phyloP scores from a whole-genome alignment of 2,329 filamentous ascomycete species.

The Knufia fluminis region DNA sequence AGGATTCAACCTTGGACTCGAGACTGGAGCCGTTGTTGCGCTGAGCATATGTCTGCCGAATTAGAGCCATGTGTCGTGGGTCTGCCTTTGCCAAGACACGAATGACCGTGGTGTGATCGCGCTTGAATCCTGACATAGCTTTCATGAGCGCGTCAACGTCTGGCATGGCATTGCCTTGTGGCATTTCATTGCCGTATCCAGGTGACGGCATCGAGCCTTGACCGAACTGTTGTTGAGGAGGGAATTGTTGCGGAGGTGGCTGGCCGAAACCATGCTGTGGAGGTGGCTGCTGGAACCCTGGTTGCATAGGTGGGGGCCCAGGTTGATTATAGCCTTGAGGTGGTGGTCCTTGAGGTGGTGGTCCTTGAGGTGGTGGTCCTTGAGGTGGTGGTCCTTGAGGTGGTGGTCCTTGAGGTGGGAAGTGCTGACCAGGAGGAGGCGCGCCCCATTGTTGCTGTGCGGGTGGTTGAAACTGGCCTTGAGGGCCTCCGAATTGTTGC shows the following conservation, averaged over 20 bases:
- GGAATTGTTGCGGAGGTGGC: slow-evolving; percentile 33
- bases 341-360: slow-evolving; percentile 24
- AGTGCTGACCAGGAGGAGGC: slow-evolving; percentile 29
- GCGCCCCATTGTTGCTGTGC: slow-evolving; percentile 11
- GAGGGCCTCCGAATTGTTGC: slow-evolving; percentile 8
- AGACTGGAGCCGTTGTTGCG: slow-evolving; percentile 68
- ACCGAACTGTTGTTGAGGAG: slow-evolving; percentile 27
- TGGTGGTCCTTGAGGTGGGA: slow-evolving; percentile 24
- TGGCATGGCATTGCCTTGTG: slow-evolving; percentile 54
- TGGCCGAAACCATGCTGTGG: slow-evolving; percentile 25
- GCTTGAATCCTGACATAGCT: slow-evolving; percentile 92
- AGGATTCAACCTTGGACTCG: slow-evolving; percentile 64
- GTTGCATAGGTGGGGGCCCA: slow-evolving; percentile 16
- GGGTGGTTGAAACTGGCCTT: slow-evolving; percentile 9
- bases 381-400: slow-evolving; percentile 12
- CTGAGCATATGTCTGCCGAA: slow-evolving; percentile 59
- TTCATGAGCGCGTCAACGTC: slow-evolving; percentile 64
- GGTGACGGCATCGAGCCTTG: slow-evolving; percentile 49
- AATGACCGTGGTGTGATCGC: slow-evolving; percentile 72
- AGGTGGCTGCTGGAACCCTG: slow-evolving; percentile 27
- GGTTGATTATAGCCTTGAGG: slow-evolving; percentile 13
- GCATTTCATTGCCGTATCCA: slow-evolving; percentile 60
- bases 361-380: slow-evolving; percentile 15
- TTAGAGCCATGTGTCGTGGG: slow-evolving; percentile 62
- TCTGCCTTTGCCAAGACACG: slow-evolving; percentile 61